These are phyloP conservation scores for Saprolegnia diclina DNA, from an alignment of 352 stramenopile species.

Conservation along the genomic window DNA sequence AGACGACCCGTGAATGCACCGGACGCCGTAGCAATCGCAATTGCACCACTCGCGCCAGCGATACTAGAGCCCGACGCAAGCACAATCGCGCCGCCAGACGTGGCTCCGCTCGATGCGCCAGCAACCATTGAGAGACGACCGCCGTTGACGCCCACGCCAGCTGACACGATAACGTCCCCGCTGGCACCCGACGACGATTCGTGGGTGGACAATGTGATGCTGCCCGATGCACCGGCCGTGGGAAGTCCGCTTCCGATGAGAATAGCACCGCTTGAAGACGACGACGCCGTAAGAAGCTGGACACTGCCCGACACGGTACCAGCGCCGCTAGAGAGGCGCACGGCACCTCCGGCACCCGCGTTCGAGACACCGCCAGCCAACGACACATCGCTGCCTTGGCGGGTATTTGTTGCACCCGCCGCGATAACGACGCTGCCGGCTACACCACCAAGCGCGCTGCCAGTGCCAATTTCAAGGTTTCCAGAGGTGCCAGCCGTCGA, in stretches of 20 bases:
- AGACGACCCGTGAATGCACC: not conserved
- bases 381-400: not conserved
- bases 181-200: not conserved
- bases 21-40: not conserved
- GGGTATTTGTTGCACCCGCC: not conserved
- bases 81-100: not conserved
- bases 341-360: not conserved
- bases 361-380: not conserved
- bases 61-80: not conserved
- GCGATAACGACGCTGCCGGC: not conserved
- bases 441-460: not conserved
- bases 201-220: not conserved
- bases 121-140: not conserved
- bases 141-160: not conserved
- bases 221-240: conserved; percentile 4
- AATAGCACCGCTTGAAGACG: conserved; percentile 1
- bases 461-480: not conserved
- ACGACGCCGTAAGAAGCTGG: not conserved
- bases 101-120: not conserved
- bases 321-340: not conserved
- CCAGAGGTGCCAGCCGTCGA: not conserved
- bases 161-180: not conserved
- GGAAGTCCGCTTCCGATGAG: not conserved
- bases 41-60: not conserved
- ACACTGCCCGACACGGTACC: conserved; percentile 8